Conservation (phyloP, 805 yeast genomes). For the Priceomyces haplophilus region DNA sequence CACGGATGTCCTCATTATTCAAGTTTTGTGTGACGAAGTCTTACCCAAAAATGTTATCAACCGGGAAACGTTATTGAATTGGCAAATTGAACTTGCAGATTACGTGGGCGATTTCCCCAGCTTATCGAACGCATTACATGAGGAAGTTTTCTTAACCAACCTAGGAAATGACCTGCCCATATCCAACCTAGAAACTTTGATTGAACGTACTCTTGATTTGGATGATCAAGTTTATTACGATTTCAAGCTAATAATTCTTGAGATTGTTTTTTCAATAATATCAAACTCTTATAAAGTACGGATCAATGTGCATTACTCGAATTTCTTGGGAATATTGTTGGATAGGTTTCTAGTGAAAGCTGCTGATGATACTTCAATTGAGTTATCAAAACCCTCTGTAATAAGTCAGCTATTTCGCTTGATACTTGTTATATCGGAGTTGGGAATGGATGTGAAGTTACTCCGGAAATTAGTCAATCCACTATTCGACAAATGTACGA, state of each 20-base stretch:
- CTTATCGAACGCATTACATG: constrained; percentile 22
- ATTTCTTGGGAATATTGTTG: constrained; percentile 20
- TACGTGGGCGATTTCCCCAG: constrained; percentile 16
- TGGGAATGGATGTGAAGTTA: constrained; percentile 30
- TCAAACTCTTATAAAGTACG: constrained; percentile 23
- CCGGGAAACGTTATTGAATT: constrained; percentile 25
- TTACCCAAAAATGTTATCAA: constrained; percentile 25
- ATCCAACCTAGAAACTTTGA: constrained; percentile 7
- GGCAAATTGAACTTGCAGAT: constrained; percentile 37
- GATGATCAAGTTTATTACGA: constrained; percentile 25
- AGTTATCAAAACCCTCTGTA: constrained; percentile 9
- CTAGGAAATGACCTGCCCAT: constrained; percentile 7
- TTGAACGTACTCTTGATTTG: constrained; percentile 15
- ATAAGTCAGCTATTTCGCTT: constrained; percentile 21
- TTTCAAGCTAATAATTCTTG: constrained; percentile 28
- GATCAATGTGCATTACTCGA: constrained; percentile 18
- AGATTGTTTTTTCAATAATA: constrained; percentile 20
- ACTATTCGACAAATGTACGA: constrained; percentile 10
- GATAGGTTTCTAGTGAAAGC: constrained; percentile 15
- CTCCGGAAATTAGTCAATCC: constrained; percentile 20
- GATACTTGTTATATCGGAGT: constrained; percentile 26
- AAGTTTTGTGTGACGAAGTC: constrained; percentile 19
- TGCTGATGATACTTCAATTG: not conserved
- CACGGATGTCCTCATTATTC: constrained; percentile 17
- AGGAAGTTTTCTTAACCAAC: constrained; percentile 19